Conservation (phyloP, 352 stramenopile species). For the Thraustochytrium sp. region DNA sequence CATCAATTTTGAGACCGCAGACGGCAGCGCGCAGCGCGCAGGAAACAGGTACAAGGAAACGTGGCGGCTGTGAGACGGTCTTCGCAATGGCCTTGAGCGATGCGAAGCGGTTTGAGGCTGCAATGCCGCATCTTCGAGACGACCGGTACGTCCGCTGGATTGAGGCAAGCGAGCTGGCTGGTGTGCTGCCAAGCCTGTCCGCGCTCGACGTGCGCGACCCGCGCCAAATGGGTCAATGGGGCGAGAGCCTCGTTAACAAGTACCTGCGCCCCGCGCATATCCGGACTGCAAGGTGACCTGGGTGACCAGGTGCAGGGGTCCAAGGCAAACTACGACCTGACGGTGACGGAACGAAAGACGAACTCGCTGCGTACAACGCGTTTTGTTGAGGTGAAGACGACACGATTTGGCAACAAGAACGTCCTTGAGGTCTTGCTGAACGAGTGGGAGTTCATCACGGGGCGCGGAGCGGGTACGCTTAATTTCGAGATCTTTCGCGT, state of each 20-base stretch:
- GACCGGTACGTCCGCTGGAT: not conserved
- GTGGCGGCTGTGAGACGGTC: no score
- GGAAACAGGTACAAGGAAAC: no score
- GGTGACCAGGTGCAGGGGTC: slow-evolving; percentile 28
- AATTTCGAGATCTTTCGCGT: slow-evolving; percentile 36
- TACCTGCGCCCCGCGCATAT: not conserved
- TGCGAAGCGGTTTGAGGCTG: not conserved
- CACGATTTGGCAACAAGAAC: slow-evolving; percentile 17
- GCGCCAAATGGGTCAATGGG: not conserved
- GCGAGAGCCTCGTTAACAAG: not conserved
- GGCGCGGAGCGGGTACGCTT: not conserved
- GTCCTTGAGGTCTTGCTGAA: slow-evolving; percentile 11
- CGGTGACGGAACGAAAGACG: not conserved
- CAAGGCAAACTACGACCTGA: not conserved
- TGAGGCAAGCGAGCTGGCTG: not conserved
- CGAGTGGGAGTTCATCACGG: slow-evolving; percentile 25
- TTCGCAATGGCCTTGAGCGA: no score
- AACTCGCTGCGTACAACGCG: not conserved
- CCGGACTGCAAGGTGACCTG: slow-evolving; percentile 4
- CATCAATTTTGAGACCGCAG: not conserved
- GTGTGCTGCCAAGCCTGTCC: not conserved
- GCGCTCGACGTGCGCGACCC: not conserved
- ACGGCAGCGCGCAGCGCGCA: not conserved
- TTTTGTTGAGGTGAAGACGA: slow-evolving; percentile 18
- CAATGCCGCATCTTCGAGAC: not conserved